Evolutionary conservation across 257 asterid species (phyloP).

Genomic region (Verbascum thapsus): DNA sequence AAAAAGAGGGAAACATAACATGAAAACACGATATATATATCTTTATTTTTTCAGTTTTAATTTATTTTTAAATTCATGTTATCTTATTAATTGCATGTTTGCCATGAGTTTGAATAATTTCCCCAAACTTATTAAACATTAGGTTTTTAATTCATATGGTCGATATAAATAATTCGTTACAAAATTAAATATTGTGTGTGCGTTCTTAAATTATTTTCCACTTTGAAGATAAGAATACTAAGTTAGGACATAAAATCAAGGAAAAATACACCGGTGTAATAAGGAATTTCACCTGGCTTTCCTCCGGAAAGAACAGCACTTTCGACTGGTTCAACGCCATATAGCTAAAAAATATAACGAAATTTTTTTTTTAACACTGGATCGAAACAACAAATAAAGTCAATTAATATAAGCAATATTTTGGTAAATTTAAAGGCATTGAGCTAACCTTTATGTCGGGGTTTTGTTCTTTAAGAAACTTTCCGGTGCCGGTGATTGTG

Average conservation of each 20-base stretch:
- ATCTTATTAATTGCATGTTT: too few relatives aligned
- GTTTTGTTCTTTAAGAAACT: conserved; percentile 67
- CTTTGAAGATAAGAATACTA: not conserved
- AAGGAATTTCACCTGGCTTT: conserved; percentile 55
- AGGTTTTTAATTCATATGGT: too few relatives aligned
- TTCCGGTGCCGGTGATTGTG: conserved; percentile 72
- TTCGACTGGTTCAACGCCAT: conserved; percentile 37
- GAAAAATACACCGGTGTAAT: not conserved
- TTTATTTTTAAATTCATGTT: too few relatives aligned
- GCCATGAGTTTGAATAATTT: too few relatives aligned
- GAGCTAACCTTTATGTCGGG: conserved; percentile 42
- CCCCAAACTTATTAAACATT: too few relatives aligned
- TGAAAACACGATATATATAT: too few relatives aligned
- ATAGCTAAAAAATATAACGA: conserved; percentile 28
- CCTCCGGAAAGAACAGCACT: conserved; percentile 39
- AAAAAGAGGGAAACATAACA: not conserved
- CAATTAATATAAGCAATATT: not conserved
- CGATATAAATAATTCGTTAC: too few relatives aligned
- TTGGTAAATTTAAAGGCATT: not conserved
- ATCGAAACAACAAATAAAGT: not conserved
- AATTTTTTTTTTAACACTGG: conserved; percentile 1
- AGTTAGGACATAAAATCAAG: not conserved
- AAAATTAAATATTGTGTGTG: too few relatives aligned
- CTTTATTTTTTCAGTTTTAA: too few relatives aligned
- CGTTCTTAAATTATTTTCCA: not conserved